Percentiles rank a stretch among this genome's conserved stretches.
These are phyloP conservation scores for Clavispora santaluciae DNA, from an alignment of 805 yeast species.

Conservation along the genomic window DNA sequence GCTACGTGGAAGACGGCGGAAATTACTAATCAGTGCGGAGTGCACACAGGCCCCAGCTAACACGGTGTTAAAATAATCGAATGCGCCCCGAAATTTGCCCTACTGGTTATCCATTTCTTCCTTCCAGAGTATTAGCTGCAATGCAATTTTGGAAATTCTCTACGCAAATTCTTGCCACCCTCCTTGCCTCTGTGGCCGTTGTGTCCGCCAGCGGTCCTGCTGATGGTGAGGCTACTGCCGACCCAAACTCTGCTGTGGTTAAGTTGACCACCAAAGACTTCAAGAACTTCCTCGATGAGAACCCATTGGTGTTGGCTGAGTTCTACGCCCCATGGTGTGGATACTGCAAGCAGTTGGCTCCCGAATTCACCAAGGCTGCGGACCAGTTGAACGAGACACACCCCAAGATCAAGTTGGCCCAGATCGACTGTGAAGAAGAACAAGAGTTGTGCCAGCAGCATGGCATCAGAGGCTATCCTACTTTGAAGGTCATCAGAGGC, in stretches of 20 bases:
- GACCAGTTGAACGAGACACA: conserved; percentile 46
- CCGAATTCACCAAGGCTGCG: conserved; percentile 73
- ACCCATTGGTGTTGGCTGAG: conserved; percentile 80
- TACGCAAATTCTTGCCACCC: conserved; percentile 31
- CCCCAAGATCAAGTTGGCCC: conserved; percentile 69
- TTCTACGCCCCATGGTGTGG: conserved; percentile 99
- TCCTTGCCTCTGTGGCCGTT: conserved; percentile 31
- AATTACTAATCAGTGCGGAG: neutral
- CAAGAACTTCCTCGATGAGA: conserved; percentile 57
- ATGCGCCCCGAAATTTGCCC: neutral
- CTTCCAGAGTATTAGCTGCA: neutral
- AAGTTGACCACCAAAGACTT: conserved; percentile 66
- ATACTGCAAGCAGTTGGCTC: conserved; percentile 85
- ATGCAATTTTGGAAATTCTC: conserved; percentile 42
- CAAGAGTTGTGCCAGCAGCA: conserved; percentile 63
- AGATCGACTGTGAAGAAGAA: conserved; percentile 80
- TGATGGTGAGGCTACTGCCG: conserved; percentile 64
- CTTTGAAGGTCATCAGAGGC: conserved; percentile 70
- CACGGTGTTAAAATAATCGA: conserved; percentile 1
- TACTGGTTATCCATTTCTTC: neutral
- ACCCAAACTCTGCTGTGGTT: conserved; percentile 82
- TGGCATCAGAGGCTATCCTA: conserved; percentile 79
- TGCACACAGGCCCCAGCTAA: neutral
- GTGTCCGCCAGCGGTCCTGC: conserved; percentile 34
- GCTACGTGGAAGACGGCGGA: neutral